These are phyloP conservation scores for Astrothelium subdiscretum DNA, from an alignment of 495 filamentous ascomycete genomes.

Conservation along the genomic window DNA sequence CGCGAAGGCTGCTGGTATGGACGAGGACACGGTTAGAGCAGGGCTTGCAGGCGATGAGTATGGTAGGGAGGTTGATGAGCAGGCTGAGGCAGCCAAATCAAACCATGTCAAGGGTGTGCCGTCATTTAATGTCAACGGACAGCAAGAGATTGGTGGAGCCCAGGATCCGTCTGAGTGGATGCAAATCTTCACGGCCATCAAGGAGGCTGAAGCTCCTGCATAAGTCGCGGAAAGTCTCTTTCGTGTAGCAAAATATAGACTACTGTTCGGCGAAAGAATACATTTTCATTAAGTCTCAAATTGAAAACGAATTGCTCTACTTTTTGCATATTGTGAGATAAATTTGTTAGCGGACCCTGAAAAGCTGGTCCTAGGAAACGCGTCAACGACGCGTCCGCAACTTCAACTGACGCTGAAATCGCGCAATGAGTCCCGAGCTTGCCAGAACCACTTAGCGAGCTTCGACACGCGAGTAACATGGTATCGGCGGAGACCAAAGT, in stretches of 20 bases:
- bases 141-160: constrained; percentile 26
- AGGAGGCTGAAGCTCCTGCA: constrained; percentile 12
- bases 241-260: too few species aligned
- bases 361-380: neutral
- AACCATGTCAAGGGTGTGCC: constrained; percentile 60
- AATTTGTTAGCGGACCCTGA: neutral
- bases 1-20: constrained; percentile 52
- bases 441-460: neutral
- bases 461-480: neutral
- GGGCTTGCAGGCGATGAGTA: constrained; percentile 55
- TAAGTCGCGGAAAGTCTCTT: neutral
- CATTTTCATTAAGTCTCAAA: too few species aligned
- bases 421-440: neutral
- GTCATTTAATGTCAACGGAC: constrained; percentile 42
- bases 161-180: constrained; percentile 29
- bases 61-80: constrained; percentile 57
- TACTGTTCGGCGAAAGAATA: too few species aligned
- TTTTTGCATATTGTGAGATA: neutral
- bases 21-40: constrained; percentile 42
- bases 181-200: constrained; percentile 27
- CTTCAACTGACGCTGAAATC: neutral
- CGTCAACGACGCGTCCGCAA: neutral
- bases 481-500: neutral
- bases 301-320: too few species aligned
- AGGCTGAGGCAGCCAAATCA: constrained; percentile 47